These are phyloP conservation scores for Steccherinum ochraceum DNA, from an alignment of 768 basidiomycete genomes.

Conservation along the genomic window DNA sequence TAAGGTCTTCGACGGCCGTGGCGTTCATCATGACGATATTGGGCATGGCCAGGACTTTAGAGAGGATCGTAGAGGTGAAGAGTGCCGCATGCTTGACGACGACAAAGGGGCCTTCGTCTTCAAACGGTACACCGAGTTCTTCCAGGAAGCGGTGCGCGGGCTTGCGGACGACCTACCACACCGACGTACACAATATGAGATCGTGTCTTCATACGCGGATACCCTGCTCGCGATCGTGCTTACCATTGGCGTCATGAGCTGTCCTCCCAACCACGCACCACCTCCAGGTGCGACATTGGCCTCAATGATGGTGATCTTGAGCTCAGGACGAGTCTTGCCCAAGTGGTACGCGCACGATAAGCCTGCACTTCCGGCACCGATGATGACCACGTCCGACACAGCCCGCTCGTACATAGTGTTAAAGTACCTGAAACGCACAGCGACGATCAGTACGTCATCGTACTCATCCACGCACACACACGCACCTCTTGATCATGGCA, in stretches of 20 bases:
- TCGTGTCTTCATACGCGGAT: too few relatives aligned
- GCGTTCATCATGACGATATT: slow-evolving; percentile 76
- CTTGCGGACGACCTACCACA: slow-evolving; percentile 66
- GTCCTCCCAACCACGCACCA: slow-evolving; percentile 74
- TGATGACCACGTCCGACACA: slow-evolving; percentile 73
- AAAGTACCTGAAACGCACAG: slow-evolving; percentile 49
- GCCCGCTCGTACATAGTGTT: slow-evolving; percentile 65
- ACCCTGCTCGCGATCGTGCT: slow-evolving; percentile 4
- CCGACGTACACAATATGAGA: not conserved
- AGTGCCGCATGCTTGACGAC: slow-evolving; percentile 80
- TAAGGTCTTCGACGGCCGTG: slow-evolving; percentile 76
- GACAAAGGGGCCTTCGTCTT: slow-evolving; percentile 72
- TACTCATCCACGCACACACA: not conserved
- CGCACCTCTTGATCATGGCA: slow-evolving; percentile 70
- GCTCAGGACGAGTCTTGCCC: slow-evolving; percentile 59
- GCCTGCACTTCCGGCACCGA: slow-evolving; percentile 64
- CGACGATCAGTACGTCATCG: not conserved
- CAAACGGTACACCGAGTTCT: slow-evolving; percentile 65
- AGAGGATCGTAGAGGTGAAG: slow-evolving; percentile 73
- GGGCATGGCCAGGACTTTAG: slow-evolving; percentile 60
- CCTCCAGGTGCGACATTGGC: slow-evolving; percentile 71
- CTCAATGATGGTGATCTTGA: slow-evolving; percentile 62
- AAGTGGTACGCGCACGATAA: slow-evolving; percentile 72
- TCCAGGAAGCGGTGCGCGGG: slow-evolving; percentile 67
- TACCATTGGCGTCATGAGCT: slow-evolving; percentile 78